phyloP scores from a whole-genome alignment of 164 flowering plant species.

The Warburgia ugandensis region DNA sequence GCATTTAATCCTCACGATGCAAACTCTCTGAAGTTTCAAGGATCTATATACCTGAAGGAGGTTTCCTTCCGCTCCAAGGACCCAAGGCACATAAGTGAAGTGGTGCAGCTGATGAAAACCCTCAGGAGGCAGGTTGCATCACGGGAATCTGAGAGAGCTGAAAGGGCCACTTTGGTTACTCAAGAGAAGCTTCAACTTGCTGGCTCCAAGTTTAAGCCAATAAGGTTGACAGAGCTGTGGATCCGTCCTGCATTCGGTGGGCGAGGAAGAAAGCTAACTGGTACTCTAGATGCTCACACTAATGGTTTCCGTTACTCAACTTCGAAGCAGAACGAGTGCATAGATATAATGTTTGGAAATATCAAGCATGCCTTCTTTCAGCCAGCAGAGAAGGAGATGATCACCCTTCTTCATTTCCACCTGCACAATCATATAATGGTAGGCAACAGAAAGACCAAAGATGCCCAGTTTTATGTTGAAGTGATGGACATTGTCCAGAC shows the following conservation, averaged over 20 bases:
- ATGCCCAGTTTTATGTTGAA: conserved; percentile 74
- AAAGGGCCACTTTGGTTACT: conserved; percentile 75
- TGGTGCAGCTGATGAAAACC: conserved; percentile 63
- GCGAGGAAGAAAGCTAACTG: conserved; percentile 59
- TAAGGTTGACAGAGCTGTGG: conserved; percentile 60
- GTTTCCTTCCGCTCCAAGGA: conserved; percentile 80
- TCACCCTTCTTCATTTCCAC: conserved; percentile 69
- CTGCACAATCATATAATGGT: conserved; percentile 87
- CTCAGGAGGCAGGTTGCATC: conserved; percentile 59
- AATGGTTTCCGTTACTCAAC: conserved; percentile 77
- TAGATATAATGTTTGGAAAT: conserved; percentile 64
- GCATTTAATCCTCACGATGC: conserved; percentile 60
- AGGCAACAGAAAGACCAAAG: conserved; percentile 76
- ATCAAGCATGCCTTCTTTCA: too few relatives aligned
- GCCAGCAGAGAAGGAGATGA: conserved; percentile 81
- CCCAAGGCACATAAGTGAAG: too few relatives aligned
- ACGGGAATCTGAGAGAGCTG: conserved; percentile 78
- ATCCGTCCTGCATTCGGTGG: conserved; percentile 69
- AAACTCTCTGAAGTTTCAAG: conserved; percentile 45
- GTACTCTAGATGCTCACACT: conserved; percentile 56
- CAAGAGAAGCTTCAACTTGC: conserved; percentile 73
- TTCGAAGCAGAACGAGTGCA: conserved; percentile 55
- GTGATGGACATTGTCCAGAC: conserved; percentile 88
- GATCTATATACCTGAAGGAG: conserved; percentile 68
- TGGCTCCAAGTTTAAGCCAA: conserved; percentile 48